Conservation (phyloP, 768 basidiomycete species). For the Pleurotus giganteus region DNA sequence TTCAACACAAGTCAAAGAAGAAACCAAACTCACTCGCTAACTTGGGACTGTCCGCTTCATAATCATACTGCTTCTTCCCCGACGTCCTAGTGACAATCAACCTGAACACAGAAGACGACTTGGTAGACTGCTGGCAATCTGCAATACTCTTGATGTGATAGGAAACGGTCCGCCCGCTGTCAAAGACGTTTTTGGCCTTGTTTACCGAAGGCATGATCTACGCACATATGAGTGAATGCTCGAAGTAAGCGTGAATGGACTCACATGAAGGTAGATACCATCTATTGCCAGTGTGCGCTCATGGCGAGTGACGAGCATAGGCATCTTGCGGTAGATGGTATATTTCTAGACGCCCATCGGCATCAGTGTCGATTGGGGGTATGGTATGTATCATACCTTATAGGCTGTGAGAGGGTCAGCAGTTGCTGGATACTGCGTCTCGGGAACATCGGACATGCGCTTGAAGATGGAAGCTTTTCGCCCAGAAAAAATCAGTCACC, state of each 20-base stretch:
- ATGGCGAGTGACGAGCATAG: constrained; percentile 88
- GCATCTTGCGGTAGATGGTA: constrained; percentile 90
- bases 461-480: constrained; percentile 88
- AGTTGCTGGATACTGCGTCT: constrained; percentile 55
- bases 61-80: constrained; percentile 91
- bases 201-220: constrained; percentile 89
- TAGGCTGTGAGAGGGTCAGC: constrained; percentile 83
- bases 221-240: neutral
- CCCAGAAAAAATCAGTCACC: neutral
- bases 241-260: neutral
- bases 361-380: neutral
- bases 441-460: constrained; percentile 73
- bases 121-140: constrained; percentile 79
- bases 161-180: constrained; percentile 86
- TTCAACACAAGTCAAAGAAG: too few relatives aligned
- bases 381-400: constrained; percentile 51
- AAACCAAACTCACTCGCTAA: constrained; percentile 58
- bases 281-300: constrained; percentile 93
- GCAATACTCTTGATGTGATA: constrained; percentile 89
- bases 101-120: constrained; percentile 83
- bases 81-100: constrained; percentile 75
- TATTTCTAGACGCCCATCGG: constrained; percentile 58
- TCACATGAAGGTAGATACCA: constrained; percentile 87
- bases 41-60: constrained; percentile 88
- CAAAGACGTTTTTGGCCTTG: constrained; percentile 78